phyloP scores from a whole-genome alignment of 331 rosid genomes.

The Arachis monticola region DNA sequence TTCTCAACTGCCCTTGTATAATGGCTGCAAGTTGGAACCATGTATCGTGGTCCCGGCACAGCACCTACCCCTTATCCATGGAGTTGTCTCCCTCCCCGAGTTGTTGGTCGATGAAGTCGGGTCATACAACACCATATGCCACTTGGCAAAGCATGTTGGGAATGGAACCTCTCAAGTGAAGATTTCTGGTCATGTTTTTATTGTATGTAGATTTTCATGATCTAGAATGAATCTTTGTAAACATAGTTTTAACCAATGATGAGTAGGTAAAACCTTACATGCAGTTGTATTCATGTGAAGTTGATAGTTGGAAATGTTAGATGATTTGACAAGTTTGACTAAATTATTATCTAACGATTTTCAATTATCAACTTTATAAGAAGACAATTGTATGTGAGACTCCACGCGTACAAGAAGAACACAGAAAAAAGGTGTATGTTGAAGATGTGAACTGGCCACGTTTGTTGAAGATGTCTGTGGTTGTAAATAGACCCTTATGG shows the following conservation, averaged over 20 bases:
- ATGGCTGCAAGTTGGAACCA: slow-evolving; percentile 33
- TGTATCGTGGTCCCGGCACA: slow-evolving; percentile 26
- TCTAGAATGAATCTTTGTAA: too few relatives aligned
- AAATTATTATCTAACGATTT: neutral
- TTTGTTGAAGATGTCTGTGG: slow-evolving; percentile 35
- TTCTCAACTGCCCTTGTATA: slow-evolving; percentile 20
- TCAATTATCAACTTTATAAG: too few relatives aligned
- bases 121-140: neutral
- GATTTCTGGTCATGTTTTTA: too few relatives aligned
- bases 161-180: slow-evolving; percentile 14
- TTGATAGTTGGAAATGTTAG: too few relatives aligned
- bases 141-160: slow-evolving; percentile 15
- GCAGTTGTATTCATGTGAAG: too few relatives aligned
- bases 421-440: neutral
- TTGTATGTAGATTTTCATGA: too few relatives aligned
- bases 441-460: slow-evolving; percentile 42
- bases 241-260: too few relatives aligned
- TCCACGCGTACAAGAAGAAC: neutral
- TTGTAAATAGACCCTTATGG: slow-evolving; percentile 29
- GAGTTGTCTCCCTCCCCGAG: slow-evolving; percentile 2
- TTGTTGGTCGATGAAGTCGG: slow-evolving; percentile 7
- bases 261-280: too few relatives aligned
- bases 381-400: too few relatives aligned
- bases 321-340: too few relatives aligned
- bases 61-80: slow-evolving; percentile 27